Percentiles rank a stretch among this genome's conserved stretches.
Evolutionary conservation across 768 basidiomycete species (phyloP).

Genomic region (Plicaturopsis crispa): DNA sequence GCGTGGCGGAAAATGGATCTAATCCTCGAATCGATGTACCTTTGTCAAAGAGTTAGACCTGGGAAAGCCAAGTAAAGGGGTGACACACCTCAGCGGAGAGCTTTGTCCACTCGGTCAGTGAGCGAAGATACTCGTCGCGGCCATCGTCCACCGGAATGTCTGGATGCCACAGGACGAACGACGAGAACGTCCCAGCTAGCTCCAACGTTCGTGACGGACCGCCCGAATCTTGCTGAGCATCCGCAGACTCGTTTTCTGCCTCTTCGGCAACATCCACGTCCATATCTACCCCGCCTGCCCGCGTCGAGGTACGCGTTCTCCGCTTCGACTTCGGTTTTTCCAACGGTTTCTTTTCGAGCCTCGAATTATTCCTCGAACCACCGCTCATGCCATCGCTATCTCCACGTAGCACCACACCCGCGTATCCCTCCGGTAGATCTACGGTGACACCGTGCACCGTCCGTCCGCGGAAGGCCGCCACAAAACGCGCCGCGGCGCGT

Average conservation of each 20-base stretch:
- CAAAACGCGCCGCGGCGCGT: slow-evolving; percentile 30
- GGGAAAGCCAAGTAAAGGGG: slow-evolving; percentile 4
- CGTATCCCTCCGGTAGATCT: slow-evolving; percentile 56
- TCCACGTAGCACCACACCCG: slow-evolving; percentile 51
- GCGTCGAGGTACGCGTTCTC: slow-evolving; percentile 14
- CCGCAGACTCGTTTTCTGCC: slow-evolving; percentile 21
- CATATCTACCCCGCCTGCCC: slow-evolving; percentile 17
- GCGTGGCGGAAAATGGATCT: too few relatives aligned
- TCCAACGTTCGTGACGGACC: slow-evolving; percentile 27
- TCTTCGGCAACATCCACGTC: slow-evolving; percentile 15
- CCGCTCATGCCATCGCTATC: slow-evolving; percentile 13
- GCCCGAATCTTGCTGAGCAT: slow-evolving; percentile 17
- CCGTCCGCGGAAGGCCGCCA: slow-evolving; percentile 72
- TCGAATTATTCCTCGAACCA: slow-evolving; percentile 7
- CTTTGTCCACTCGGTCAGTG: slow-evolving; percentile 64
- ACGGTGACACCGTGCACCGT: slow-evolving; percentile 60
- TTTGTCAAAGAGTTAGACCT: slow-evolving; percentile 4
- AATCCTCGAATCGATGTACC: not conserved
- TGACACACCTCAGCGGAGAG: slow-evolving; percentile 53
- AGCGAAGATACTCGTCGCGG: slow-evolving; percentile 63
- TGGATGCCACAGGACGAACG: slow-evolving; percentile 69
- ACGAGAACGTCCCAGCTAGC: slow-evolving; percentile 50
- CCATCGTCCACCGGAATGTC: slow-evolving; percentile 66
- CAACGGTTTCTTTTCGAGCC: slow-evolving; percentile 10
- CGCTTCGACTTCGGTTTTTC: slow-evolving; percentile 6